Evolutionary conservation across 495 filamentous ascomycete species (phyloP), one percentile per base, ranked within the genome.

Genomic region (Neurospora sp.): DNA sequence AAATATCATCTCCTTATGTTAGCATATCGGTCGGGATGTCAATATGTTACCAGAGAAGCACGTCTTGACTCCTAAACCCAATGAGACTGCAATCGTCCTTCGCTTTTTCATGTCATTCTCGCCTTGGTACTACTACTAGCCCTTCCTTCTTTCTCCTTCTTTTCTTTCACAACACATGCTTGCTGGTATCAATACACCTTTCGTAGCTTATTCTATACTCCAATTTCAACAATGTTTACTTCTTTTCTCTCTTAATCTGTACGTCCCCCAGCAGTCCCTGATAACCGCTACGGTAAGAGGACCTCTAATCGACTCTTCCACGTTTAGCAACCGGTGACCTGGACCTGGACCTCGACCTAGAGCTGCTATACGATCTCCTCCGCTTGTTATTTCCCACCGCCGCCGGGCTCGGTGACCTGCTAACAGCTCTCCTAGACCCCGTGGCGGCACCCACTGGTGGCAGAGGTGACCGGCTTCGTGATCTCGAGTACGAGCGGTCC

Each of bases 351-450:
- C 53, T 61, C 48, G 73, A 76, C 70, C 76, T 71, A 22, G 76
- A 77, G 16, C 70, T 71, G n/a, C 72, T 76, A 65, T 78, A 76
- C 41, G 76, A 76, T 39, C 80, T 77, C 69, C 80, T 79, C 44
- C 76, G 76, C 70, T 81, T 76, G 4, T 31, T 39, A 12, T 69
- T 77, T 27, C 61, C 48, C 27, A 27, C 73, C 6, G 53, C 74
- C 31, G 75, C 74, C 31, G 75, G 70, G 14, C 72, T 76, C 70
- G 16, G 73, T 70, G 44, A 73, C 70, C 69, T 74, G 73, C 40
- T 79, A 70, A 46, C 70, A 72, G 48, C 77, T 70, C 16, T 71
- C 46, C 61, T 75, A 40, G 69, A 77, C 72, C 35, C 71, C 5
- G 46, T 11, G 9, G 22, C 53, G 6, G 11, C 22, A 53, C 9